Base-by-base conservation (phyloP, 352 stramenopile species). In the Phytopythium vexans region DNA sequence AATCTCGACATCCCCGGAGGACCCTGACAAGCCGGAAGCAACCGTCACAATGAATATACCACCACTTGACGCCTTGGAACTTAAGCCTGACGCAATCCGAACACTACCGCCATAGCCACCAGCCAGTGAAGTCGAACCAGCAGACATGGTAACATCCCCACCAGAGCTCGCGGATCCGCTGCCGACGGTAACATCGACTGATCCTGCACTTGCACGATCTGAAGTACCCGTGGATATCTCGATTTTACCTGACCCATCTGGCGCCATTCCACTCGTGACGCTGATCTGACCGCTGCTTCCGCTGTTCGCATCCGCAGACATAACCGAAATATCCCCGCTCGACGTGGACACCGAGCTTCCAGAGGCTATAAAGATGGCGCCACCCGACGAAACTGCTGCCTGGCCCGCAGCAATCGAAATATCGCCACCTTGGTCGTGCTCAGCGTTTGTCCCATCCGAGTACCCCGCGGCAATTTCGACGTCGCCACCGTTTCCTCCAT, bases 401-500 rank as follows among this genome's bases (percentile, higher is more conserved):
- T n/a, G 49, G 6, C 80, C 80, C 56, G 70, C 74, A 56, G 38
- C 41, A 38, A 89, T 64, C 11, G 37, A 44, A 37, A 87, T 47
- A 27, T 45, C 42, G 11, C 72, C 78, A 52, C 64, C 71, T 55
- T 65, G 52, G 58, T 89, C 75, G 6, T 31, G 27, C 3, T 38
- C 59, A 33, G 49, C 56, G 58, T 77, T 84, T 36, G 54, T 54
- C 2, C 79, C 79, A 54, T 56, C 50, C 16, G 80, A 68, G 16
- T 60, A 47, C 16, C 82, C 82, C 31, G 76, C 81, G 10, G 48
- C 16, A 40, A 93, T 61, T 7, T 68, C 52, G n/a, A 90, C 54
- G 54, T 64, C 49, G 42, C 79, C 79, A 27, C 79, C 79, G 41
- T 82, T 74, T 33, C 83, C 83, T 41, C 77, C 77, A 47, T 78